phyloP scores from a whole-genome alignment of 768 basidiomycete genomes.

The Suillus subaureus region DNA sequence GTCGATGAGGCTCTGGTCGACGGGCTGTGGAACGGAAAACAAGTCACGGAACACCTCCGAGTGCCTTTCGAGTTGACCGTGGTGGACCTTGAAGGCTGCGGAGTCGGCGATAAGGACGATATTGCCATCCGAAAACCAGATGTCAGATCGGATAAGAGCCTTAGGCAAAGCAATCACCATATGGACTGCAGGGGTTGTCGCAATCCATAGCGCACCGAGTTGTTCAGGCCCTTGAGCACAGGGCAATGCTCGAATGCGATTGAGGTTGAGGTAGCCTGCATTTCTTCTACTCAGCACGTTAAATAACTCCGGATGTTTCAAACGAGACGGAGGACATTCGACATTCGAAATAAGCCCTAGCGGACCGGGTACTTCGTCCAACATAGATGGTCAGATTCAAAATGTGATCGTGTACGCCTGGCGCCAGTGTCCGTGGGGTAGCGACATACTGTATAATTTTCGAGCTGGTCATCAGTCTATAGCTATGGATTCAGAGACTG shows the following conservation, averaged over 20 bases:
- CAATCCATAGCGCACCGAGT: slow-evolving; percentile 3
- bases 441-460: neutral
- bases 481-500: too few relatives aligned
- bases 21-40: slow-evolving; percentile 65
- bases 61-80: slow-evolving; percentile 72
- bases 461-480: too few relatives aligned
- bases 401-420: neutral
- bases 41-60: slow-evolving; percentile 76
- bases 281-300: neutral
- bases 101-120: slow-evolving; percentile 59
- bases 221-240: neutral
- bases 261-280: neutral
- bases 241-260: neutral
- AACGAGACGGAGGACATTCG: neutral
- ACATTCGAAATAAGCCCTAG: neutral
- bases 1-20: slow-evolving; percentile 51
- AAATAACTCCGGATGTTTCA: neutral
- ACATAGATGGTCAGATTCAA: neutral
- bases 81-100: slow-evolving; percentile 73
- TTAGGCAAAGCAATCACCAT: slow-evolving; percentile 15
- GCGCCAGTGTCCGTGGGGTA: neutral
- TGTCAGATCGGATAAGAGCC: slow-evolving; percentile 48
- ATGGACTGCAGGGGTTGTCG: neutral
- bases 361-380: neutral
- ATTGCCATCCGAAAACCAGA: slow-evolving; percentile 79